phyloP scores from a whole-genome alignment of 2,329 filamentous ascomycete species.

The Byssothecium circinans region DNA sequence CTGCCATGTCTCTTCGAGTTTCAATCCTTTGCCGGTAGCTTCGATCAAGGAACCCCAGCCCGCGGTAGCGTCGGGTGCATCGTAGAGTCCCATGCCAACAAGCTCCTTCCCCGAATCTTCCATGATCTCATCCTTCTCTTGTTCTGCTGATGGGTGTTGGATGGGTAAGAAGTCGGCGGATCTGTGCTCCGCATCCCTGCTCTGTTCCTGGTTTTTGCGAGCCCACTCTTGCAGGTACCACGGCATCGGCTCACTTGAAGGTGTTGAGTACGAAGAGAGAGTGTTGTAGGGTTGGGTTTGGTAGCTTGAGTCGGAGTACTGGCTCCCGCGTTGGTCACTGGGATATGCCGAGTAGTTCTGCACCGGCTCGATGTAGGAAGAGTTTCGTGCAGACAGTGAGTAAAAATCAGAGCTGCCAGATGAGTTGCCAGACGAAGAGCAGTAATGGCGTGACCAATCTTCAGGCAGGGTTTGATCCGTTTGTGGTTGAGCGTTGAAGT shows the following conservation, averaged over 20 bases:
- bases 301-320: constrained; percentile 35
- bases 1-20: constrained; percentile 79
- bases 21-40: constrained; percentile 70
- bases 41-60: constrained; percentile 55
- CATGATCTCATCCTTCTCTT: constrained; percentile 51
- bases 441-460: constrained; percentile 29
- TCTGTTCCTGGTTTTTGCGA: constrained; percentile 35
- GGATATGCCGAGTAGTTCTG: constrained; percentile 17
- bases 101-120: constrained; percentile 68
- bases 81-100: constrained; percentile 82
- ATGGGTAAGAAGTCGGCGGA: constrained; percentile 54
- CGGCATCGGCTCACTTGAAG: constrained; percentile 33
- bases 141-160: constrained; percentile 45
- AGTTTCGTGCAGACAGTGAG: constrained; percentile 39
- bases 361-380: constrained; percentile 26
- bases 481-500: constrained; percentile 31
- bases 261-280: constrained; percentile 36
- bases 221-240: constrained; percentile 45
- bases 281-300: constrained; percentile 27
- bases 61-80: constrained; percentile 65
- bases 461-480: constrained; percentile 28
- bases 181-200: constrained; percentile 18
- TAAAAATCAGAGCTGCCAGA: constrained; percentile 38
- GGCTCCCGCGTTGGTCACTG: constrained; percentile 22
- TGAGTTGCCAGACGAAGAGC: constrained; percentile 28